Conservation (phyloP, 2,329 filamentous ascomycete genomes). For the Fusarium protoensiforme region DNA sequence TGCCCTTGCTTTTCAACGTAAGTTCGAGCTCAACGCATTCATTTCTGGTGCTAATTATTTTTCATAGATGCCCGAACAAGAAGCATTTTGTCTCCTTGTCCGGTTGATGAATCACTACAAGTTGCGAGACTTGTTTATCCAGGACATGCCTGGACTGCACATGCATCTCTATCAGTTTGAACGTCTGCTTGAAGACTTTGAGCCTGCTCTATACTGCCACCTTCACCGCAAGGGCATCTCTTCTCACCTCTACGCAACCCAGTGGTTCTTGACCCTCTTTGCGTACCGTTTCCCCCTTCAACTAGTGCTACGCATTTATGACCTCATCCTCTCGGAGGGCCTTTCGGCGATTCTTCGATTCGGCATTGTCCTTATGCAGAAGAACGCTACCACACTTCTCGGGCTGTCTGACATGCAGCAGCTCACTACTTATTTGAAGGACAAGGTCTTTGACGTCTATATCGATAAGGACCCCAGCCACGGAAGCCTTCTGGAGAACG, state of each 20-base stretch:
- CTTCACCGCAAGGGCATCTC: slow-evolving; percentile 88
- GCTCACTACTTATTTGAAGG: slow-evolving; percentile 90
- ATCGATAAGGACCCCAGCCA: slow-evolving; percentile 94
- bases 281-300: slow-evolving; percentile 97
- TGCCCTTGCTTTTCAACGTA: slow-evolving; percentile 95
- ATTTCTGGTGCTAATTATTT: slow-evolving; percentile 10
- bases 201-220: slow-evolving; percentile 95
- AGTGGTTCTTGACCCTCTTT: slow-evolving; percentile 99
- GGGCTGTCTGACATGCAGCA: slow-evolving; percentile 91
- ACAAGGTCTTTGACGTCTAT: slow-evolving; percentile 95
- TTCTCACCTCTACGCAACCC: slow-evolving; percentile 93
- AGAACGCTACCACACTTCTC: slow-evolving; percentile 83
- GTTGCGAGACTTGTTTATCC: slow-evolving; percentile 89
- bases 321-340: slow-evolving; percentile 93
- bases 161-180: slow-evolving; percentile 96
- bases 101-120: slow-evolving; percentile 97
- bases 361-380: slow-evolving; percentile 94
- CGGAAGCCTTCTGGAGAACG: slow-evolving; percentile 93
- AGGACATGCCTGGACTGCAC: slow-evolving; percentile 96
- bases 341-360: slow-evolving; percentile 94
- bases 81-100: slow-evolving; percentile 93
- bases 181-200: slow-evolving; percentile 89
- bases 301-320: slow-evolving; percentile 95
- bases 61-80: slow-evolving; percentile 88
- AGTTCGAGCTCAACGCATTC: slow-evolving; percentile 45